Evolutionary conservation across 177 flowering plant genomes (phyloP).

Genomic region (Vitis hybrid): DNA sequence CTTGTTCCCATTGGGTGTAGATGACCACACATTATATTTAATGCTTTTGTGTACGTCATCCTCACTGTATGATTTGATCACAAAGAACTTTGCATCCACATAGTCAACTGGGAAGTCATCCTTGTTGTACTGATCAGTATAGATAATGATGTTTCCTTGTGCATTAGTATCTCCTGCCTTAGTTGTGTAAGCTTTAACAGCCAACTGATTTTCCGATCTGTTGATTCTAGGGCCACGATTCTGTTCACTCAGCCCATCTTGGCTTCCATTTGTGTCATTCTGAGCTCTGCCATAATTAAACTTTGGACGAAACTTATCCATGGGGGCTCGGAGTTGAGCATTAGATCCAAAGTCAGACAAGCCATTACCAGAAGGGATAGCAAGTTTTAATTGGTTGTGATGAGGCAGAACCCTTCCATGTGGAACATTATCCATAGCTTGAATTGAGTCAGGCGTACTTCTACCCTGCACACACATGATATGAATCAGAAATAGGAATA

Average conservation of each 20-base stretch:
- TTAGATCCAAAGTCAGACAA: conserved; percentile 40
- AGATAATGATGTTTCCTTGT: conserved; percentile 55
- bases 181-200: conserved; percentile 54
- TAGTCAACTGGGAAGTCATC: conserved; percentile 62
- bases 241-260: conserved; percentile 58
- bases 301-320: conserved; percentile 47
- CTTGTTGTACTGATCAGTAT: conserved; percentile 61
- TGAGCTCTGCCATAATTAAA: conserved; percentile 31
- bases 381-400: conserved; percentile 35
- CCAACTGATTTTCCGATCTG: conserved; percentile 48
- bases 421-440: conserved; percentile 29
- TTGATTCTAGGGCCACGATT: conserved; percentile 62
- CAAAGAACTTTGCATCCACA: conserved; percentile 75
- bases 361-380: conserved; percentile 32
- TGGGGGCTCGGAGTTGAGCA: conserved; percentile 29
- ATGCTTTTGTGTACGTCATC: conserved; percentile 97
- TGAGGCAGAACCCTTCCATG: conserved; percentile 34
- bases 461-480: conserved; percentile 40
- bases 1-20: conserved; percentile 88
- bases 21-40: conserved; percentile 89
- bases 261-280: conserved; percentile 35
- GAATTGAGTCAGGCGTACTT: conserved; percentile 36
- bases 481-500: background rate
- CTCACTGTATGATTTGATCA: conserved; percentile 89
- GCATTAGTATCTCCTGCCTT: conserved; percentile 48